Base-by-base conservation (phyloP, 331 rosid genomes). In the Rosa hybrid region DNA sequence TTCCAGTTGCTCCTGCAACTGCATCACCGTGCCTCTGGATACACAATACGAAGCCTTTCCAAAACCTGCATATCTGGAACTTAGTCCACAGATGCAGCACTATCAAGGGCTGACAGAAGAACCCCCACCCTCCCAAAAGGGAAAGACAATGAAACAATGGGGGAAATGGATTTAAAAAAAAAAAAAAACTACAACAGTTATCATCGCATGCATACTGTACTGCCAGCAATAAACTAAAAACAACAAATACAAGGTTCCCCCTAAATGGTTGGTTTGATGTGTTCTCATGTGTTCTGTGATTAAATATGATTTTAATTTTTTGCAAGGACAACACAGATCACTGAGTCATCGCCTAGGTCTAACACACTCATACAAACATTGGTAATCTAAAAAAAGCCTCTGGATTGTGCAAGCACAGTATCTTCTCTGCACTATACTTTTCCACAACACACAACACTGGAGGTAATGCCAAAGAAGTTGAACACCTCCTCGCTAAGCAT, bases 341-440 rank as follows among this genome's bases (percentile, higher is more conserved):
- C 86, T 71, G 77, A 80, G 80, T 84, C 84, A 70, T 73, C 39
- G 65, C 91, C 80, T 87, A 82, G 49, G 72, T 76, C 84, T 79
- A 88, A 74, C 89, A 86, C 86, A 75, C 86, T 21, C 65, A 78
- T 79, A 86, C 87, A 83, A 81, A 80, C 85, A 70, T 77, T 63
- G 82, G 74, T 68, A 72, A 74, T 60, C 68, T 75, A 69, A 83
- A 81, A 77, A 76, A 78, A 27, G 78, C 86, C 84, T 83, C 77
- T 78, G 84, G 84, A 84, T 88, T 86, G 90, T 84, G 86, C 87
- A 83, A 74, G 83, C 88, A 84, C 85, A 82, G 82, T 86, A 86
- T 86, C 81, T 80, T 86, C 82, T 86, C 88, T 84, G 87, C 90
- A 75, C 92, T 86, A 88, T 84, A 89, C 90, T 82, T 64, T 82